Conservation (phyloP, 106 monocot genomes). For the Gastrodia elata region DNA sequence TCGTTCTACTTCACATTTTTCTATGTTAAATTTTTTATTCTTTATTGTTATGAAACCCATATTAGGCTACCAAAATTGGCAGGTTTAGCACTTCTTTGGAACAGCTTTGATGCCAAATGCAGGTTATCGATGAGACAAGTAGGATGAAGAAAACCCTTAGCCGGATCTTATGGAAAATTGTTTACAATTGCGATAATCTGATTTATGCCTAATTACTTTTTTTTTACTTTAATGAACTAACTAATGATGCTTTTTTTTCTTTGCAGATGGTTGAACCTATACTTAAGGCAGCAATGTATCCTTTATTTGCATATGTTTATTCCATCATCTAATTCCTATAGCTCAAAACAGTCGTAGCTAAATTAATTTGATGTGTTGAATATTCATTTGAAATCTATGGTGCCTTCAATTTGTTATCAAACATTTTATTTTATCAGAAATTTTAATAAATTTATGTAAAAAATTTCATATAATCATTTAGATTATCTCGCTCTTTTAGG, state of each 20-base stretch:
- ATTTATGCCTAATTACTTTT: background rate
- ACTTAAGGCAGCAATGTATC: slow-evolving; percentile 69
- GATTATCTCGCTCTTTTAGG: background rate
- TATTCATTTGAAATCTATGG: background rate
- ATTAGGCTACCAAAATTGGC: background rate
- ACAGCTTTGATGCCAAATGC: background rate
- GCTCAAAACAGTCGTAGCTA: background rate
- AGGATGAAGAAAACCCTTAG: background rate
- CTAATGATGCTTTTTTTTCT: background rate
- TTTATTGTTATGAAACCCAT: background rate
- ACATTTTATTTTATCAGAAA: background rate
- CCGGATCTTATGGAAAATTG: background rate
- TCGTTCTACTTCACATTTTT: no score
- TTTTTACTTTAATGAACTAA: background rate
- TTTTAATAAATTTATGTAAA: background rate
- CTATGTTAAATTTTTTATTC: background rate
- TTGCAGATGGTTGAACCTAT: slow-evolving; percentile 77
- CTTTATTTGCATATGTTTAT: slow-evolving; percentile 21
- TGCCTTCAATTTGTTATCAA: no score
- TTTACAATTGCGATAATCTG: background rate
- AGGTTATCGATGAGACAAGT: background rate
- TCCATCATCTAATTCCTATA: background rate
- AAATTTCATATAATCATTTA: background rate
- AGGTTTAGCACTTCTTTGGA: background rate
- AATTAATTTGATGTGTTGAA: background rate